Base-by-base conservation (phyloP, 768 basidiomycete species). In the Mycena vulgaris region DNA sequence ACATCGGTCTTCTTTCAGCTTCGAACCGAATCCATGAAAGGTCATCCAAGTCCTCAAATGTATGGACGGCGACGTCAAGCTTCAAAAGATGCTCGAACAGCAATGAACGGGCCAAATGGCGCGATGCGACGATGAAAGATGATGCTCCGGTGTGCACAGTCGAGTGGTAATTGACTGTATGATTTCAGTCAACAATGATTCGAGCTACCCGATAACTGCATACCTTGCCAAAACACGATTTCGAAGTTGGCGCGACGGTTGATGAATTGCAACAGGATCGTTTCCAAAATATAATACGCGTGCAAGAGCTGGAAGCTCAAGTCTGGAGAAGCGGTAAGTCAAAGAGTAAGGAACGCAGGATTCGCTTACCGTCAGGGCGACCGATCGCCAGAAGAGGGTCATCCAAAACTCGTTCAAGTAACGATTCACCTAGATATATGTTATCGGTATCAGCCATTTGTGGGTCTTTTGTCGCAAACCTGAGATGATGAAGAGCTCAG, bases 191-290 rank as follows among this genome's bases (percentile, higher is more conserved):
- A 13, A 16, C 63, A 25, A 27, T 45, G 53, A 48, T 25, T 11
- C 66, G 65, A 49, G 21, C 1, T 10, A 19, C 30, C 25, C 55
- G 14, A 40, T 28, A 8, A 17, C 3, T 9, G 74, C 78, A 42
- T 63, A 89, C 92, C 83, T 66, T 88, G 78, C 83, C 87, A 93
- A 75, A 93, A 93, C 5, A 89, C 87, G 33, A 93, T 79, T 37
- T 92, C 89, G 61, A 92, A 91, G 35, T 84, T 83, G 0, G 88
- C 87, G 7, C 81, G 83, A 17, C 91, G 84, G 31, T 79, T 81
- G 19, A 80, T 75, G 64, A 91, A 86, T 40, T 90, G 83, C 9
- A 82, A 63, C 9, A 93, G 75, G 5, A 84, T 78, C n/a, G 80
- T 78, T 73, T 93, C 92, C 40, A 93, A 79, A 5, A 80, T 77